Evolutionary conservation across 441 rosid species (phyloP).

Genomic region (Adansonia gregorii): DNA sequence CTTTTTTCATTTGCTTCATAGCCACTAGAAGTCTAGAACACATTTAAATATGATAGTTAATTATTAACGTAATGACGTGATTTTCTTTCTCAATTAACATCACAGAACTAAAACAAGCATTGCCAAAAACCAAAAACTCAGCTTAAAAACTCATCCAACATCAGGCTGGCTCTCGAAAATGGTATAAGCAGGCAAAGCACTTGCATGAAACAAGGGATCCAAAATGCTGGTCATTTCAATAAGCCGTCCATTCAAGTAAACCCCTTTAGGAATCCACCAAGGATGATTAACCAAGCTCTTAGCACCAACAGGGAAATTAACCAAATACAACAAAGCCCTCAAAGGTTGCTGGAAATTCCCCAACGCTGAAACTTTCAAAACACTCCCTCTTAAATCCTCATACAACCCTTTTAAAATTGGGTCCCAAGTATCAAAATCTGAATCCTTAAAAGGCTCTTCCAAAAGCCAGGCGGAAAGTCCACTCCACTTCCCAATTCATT

Average conservation of each 20-base stretch:
- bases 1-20: background rate
- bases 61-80: background rate
- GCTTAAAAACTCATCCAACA: slow-evolving; percentile 73
- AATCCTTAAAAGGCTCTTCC: slow-evolving; percentile 79
- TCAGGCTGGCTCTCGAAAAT: slow-evolving; percentile 95
- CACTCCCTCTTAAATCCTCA: slow-evolving; percentile 90
- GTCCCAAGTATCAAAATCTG: slow-evolving; percentile 83
- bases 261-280: slow-evolving; percentile 98
- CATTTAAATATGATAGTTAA: background rate
- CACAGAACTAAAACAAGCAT: background rate
- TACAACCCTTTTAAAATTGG: slow-evolving; percentile 75
- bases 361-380: slow-evolving; percentile 73
- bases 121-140: background rate
- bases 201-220: slow-evolving; percentile 95
- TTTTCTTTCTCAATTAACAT: slow-evolving; percentile 8
- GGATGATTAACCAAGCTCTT: slow-evolving; percentile 81
- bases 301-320: slow-evolving; percentile 75
- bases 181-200: slow-evolving; percentile 80
- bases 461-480: slow-evolving; percentile 76
- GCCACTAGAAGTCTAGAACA: slow-evolving; percentile 3
- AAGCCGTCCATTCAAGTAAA: slow-evolving; percentile 86
- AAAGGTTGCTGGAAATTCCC: slow-evolving; percentile 93
- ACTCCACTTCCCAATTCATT: slow-evolving; percentile 44
- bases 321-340: slow-evolving; percentile 78
- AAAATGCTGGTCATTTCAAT: slow-evolving; percentile 96